Base-by-base conservation (phyloP, 345 rosid genomes). In the Nephelium lappaceum region DNA sequence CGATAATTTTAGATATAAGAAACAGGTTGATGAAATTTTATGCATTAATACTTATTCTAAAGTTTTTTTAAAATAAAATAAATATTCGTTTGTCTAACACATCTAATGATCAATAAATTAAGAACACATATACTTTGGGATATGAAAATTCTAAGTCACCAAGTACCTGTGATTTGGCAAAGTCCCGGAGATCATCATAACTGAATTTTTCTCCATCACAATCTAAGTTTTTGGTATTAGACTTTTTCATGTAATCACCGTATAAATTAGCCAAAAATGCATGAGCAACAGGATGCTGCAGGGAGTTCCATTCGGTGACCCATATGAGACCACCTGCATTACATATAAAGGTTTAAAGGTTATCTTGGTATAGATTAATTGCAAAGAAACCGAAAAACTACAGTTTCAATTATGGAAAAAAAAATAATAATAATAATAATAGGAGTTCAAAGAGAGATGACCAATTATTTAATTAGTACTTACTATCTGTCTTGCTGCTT, bases 211-310 rank as follows among this genome's bases (percentile, higher is more conserved):
- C 55, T 45, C 91, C 95, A 38, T 72, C 68, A 83, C 98, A 96
- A 25, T 90, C 85, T 76, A 96, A 71, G 41, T 77, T 85, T 58
- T 90, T 86, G 6, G 89, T 83, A 82, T 86, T 82, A 7, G 98
- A 91, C 21, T 91, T 82, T 69, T 90, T 94, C 99, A 94, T 89
- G 92, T 94, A 96, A 81, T 96, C 97, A 43, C 98, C 89, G 80
- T 89, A 96, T 45, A 96, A 85, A 12, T 88, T 69, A 21, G 98
- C 99, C 87, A 94, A 87, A 84, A 93, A 94, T 15, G 99, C 99
- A 71, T 94, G 83, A 21, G 97, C 97, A 55, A 86, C 89, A 2
- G 99, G 92, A 78, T 93, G 98, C 81, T 96, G 99, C 80, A 96
- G 71, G 43, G 92, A 71, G 82, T 94, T 89, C 98, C 99, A 94